Base-by-base conservation (phyloP, 202 grass and related monocot species). In the Hordeum pubiflorum region DNA sequence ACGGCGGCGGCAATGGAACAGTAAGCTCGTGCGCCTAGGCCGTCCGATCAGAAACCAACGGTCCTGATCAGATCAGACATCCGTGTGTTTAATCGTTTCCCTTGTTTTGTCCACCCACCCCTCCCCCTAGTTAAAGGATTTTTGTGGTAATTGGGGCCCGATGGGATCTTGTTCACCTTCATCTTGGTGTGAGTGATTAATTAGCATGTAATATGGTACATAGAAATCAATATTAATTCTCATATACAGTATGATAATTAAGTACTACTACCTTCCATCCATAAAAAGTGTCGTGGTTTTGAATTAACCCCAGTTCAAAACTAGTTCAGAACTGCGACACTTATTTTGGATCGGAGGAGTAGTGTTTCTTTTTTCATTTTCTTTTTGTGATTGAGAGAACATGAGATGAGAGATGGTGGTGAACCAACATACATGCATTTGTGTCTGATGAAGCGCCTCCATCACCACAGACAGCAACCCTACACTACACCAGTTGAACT, bases 1-100 rank as follows among this genome's bases (percentile, higher is more conserved):
- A 70, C 21, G 48, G 41, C 10, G 14, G 50, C 10, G 58, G 7
- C 38, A 84, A 88, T 83, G 86, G 75, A 79, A 88, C 81, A 79
- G 86, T 69, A 37, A 76, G 22, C 69, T 24, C 84, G 9, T 61
- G 46, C 58, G 24, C 59, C 10, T 60, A 58, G 4, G 24, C 50
- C 46, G 70, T 52, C 62, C 0, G 34, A 77, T 77, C 61, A 20
- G 10, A 13, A 27, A 44, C 55, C 52, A 9, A 75, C 22, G 58
- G 27, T 9, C 37, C 13, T 2, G 57, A 27, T 41, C 39, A 44
- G 37, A 29, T 2, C 6, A 7, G 73, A 7, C 38, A 77, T 31
- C 17, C 6, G 37, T 77, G 21, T 10, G n/a, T 17, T 32, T 20
- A 36, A 31, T 66, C 4, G 22, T 57, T 57, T 9, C 41, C 9